Evolutionary conservation across 371 early-diverging fungal species (phyloP), one percentile per base, ranked within the genome.

Genomic region (Mucor mucedo): DNA sequence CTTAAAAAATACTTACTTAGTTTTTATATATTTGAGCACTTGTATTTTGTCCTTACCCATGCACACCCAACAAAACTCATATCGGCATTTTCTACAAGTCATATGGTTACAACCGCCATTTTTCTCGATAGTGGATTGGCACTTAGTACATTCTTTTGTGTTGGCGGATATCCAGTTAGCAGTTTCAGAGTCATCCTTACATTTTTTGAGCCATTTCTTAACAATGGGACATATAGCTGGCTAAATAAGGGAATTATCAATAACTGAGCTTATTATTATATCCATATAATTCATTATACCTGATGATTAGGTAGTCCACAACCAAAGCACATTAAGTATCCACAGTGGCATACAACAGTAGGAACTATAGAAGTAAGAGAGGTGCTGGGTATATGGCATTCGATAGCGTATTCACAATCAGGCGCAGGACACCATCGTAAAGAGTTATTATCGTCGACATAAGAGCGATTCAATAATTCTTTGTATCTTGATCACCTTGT

Each of bases 31-130:
- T 28, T 21, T 47, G 8, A 21, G 21, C 21, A 4, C 44, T 14
- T 47, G 21, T 47, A 0, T 8, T 21, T 6, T 3, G 21, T 94
- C 92, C 85, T 63, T 68, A 63, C 84, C 80, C 80, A 84, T 79
- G 72, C 91, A 91, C 28, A 91, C 84, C 95, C 95, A 95, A 69
- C 95, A 95, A 61, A 93, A 95, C 64, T 95, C 92, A 72, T 93
- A 77, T 62, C 78, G 75, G 63, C 95, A 95, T 69, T 92, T 90
- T 56, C 90, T 85, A 77, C 95, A 95, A 4, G 92, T 91, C 94
- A 95, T 95, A 62, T 95, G 95, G 75, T 95, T 95, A 77, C 95
- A 95, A 5, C 94, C 94, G 66, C 98, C 98, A 72, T 97, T 97
- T 83, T 98, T 98, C 72, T 98, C 99, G 60, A 98, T 98, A 0